A percentile compares a stretch with the other conserved stretches of the same genome.
phyloP scores from a whole-genome alignment of 257 asterid genomes.

The Jaltomata sinuosa region DNA sequence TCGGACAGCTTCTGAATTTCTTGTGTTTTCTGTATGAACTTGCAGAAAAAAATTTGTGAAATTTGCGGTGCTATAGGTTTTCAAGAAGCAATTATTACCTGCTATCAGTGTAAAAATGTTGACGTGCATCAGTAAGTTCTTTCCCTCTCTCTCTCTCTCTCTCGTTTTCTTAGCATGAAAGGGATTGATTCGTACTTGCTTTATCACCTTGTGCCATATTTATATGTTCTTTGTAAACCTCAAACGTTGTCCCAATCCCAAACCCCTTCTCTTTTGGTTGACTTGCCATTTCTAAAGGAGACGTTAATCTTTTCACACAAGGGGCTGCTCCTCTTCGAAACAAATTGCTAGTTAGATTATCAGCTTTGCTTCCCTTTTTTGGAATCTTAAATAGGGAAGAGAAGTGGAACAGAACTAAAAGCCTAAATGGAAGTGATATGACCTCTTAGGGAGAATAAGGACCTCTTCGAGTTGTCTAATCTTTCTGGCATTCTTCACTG shows the following conservation, averaged over 20 bases:
- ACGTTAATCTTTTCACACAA: neutral
- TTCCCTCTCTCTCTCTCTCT: neutral
- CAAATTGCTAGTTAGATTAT: neutral
- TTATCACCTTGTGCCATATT: neutral
- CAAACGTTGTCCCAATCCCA: neutral
- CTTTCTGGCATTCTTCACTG: neutral
- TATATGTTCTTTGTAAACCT: neutral
- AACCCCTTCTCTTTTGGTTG: neutral
- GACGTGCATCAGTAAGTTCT: conserved; percentile 45
- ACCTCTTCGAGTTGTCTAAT: neutral
- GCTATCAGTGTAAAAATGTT: conserved; percentile 30
- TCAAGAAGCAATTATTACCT: conserved; percentile 20
- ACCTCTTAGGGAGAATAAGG: neutral
- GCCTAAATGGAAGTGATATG: neutral
- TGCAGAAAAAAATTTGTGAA: conserved; percentile 44
- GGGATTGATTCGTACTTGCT: neutral
- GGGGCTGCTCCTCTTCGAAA: neutral
- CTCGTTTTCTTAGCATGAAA: neutral
- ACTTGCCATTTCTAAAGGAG: neutral
- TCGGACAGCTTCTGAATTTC: neutral
- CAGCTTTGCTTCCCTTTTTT: neutral
- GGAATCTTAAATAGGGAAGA: neutral
- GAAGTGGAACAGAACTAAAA: neutral
- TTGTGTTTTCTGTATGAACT: neutral
- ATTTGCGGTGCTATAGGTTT: conserved; percentile 49